phyloP scores from a whole-genome alignment of 306 rosid genomes.

The Pterocarpus santalinus region DNA sequence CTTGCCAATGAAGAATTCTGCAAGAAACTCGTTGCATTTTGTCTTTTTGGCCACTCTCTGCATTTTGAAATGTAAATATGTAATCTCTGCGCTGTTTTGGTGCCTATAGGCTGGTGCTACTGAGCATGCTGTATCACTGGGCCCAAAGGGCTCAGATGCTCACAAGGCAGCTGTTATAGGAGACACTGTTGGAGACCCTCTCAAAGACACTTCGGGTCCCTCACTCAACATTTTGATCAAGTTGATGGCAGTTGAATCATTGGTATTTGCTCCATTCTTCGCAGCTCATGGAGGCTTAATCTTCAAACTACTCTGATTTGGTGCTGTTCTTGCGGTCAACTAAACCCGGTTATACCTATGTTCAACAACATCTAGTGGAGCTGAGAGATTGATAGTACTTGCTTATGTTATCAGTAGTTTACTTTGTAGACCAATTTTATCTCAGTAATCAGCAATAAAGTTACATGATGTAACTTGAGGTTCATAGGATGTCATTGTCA shows the following conservation, averaged over 20 bases:
- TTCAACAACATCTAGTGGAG: not conserved
- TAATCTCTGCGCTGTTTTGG: not conserved
- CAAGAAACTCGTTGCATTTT: slow-evolving; percentile 15
- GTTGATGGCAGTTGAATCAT: slow-evolving; percentile 74
- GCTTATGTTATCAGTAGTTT: not conserved
- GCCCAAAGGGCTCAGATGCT: slow-evolving; percentile 73
- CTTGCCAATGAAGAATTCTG: slow-evolving; percentile 16
- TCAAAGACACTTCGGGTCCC: slow-evolving; percentile 74
- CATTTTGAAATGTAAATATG: not conserved
- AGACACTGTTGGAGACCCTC: slow-evolving; percentile 69
- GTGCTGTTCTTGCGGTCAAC: not conserved
- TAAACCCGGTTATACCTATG: not conserved
- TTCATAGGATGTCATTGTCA: slow-evolving; percentile 13
- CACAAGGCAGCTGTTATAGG: slow-evolving; percentile 77
- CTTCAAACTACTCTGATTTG: slow-evolving; percentile 57
- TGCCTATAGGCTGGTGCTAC: slow-evolving; percentile 60
- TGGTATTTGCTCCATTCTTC: slow-evolving; percentile 77
- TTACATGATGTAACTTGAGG: not conserved
- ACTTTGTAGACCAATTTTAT: not conserved
- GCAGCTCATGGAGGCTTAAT: slow-evolving; percentile 74
- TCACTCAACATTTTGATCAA: slow-evolving; percentile 76
- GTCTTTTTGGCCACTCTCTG: not conserved
- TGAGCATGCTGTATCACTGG: slow-evolving; percentile 70
- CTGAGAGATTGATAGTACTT: slow-evolving; percentile 26
- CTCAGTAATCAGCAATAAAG: slow-evolving; percentile 1